Percentiles rank a stretch among this genome's conserved stretches.
phyloP scores from a whole-genome alignment of 2,329 filamentous ascomycete species.

The Podosphaera xanthii region DNA sequence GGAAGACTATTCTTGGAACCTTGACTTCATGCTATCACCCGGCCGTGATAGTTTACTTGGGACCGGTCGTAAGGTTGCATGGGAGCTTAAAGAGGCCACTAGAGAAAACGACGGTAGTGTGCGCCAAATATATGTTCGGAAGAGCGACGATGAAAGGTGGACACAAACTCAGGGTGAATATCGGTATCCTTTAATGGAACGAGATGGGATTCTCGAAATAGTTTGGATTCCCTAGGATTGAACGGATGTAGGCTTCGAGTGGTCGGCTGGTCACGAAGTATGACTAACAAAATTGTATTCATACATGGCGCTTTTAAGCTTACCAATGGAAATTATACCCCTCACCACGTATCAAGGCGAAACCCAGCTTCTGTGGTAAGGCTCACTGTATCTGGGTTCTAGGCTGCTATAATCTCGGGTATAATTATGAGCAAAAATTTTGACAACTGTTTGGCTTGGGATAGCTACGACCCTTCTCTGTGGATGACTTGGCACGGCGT shows the following conservation, averaged over 20 bases:
- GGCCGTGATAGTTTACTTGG: conserved; percentile 24
- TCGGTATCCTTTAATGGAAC: conserved; percentile 23
- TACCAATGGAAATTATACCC: no score
- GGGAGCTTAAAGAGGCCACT: conserved; percentile 28
- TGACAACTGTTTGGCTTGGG: no score
- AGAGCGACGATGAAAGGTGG: conserved; percentile 30
- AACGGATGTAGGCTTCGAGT: neutral
- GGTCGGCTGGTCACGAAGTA: no score
- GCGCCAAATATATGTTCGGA: conserved; percentile 29
- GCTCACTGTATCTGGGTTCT: no score
- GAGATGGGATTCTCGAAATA: conserved; percentile 32
- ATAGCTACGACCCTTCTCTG: no score
- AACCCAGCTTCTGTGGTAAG: no score
- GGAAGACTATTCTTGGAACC: conserved; percentile 15
- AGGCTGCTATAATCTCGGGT: no score
- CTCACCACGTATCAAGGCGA: no score
- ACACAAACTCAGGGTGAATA: conserved; percentile 19
- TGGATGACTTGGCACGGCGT: no score
- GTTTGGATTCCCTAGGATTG: conserved; percentile 22
- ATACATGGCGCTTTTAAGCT: no score
- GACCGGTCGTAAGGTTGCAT: conserved; percentile 28
- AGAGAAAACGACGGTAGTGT: conserved; percentile 26
- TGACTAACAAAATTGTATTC: no score
- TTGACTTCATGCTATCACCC: conserved; percentile 27
- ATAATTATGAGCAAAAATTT: no score